Conservation (phyloP, 371 early-diverging fungal genomes). For the Lichtheimia ramosa region DNA sequence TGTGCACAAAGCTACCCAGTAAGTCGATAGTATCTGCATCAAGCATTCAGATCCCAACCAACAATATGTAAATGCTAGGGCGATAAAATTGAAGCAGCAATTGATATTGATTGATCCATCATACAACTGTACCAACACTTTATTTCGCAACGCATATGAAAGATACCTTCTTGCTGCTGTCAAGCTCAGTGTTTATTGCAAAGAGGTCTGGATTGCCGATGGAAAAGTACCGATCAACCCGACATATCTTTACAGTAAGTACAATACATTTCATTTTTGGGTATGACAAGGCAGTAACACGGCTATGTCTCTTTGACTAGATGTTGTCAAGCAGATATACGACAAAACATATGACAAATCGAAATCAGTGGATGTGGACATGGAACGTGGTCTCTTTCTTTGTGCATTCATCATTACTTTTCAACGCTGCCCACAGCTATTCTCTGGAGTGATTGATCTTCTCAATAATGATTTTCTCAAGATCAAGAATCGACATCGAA, state of each 20-base stretch:
- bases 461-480: neutral
- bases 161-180: conserved; percentile 64
- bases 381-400: neutral
- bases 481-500: too few relatives aligned
- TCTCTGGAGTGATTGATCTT: neutral
- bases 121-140: conserved; percentile 55
- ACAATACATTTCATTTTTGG: neutral
- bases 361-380: neutral
- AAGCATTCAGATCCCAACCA: neutral
- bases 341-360: too few relatives aligned
- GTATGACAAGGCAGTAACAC: too few relatives aligned
- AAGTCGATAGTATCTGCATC: conserved; percentile 18
- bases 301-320: neutral
- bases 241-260: neutral
- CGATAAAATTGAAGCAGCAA: conserved; percentile 53
- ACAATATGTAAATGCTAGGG: conserved; percentile 33
- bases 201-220: neutral
- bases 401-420: neutral
- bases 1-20: conserved; percentile 11
- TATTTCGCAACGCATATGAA: conserved; percentile 72
- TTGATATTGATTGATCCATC: conserved; percentile 56
- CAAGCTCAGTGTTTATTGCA: conserved; percentile 27
- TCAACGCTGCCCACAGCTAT: neutral
- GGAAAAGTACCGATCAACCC: neutral
- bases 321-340: neutral